Evolutionary conservation across 2,329 filamentous ascomycete genomes (phyloP), one percentile per base, ranked within the genome.

Genomic region (Zymoseptoria brevis): DNA sequence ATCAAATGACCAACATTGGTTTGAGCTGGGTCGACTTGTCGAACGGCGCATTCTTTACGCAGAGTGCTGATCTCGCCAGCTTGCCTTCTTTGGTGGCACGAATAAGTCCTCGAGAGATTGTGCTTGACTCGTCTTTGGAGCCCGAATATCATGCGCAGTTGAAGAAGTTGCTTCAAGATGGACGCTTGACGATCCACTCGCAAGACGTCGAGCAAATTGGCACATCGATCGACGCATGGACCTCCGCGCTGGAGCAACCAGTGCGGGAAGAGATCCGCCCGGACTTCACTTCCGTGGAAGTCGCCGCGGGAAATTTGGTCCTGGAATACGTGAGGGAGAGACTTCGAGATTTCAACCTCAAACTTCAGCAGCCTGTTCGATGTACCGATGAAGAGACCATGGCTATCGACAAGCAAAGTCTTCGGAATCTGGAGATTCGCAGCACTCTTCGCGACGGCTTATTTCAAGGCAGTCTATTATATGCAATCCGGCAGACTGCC

Each of bases 21-120:
- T 77, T 99, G 54, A 89, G 94, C 49, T 99, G 94, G 94, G 79
- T 97, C 53, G 94, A 99, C 74, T 77, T 97, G 24, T 96, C 94
- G 8, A 99, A 94, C 2, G 94, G 94, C 13, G 89, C 93, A 68
- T 99, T 99, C 75, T 90, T 86, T 69, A 96, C 91, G 0, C 91
- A 97, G 70, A 79, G 79, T 19, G 87, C 88, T 0, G 86, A 86
- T 19, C 75, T 92, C 7, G 78, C 83, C 54, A 85, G 86, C 57
- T 76, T 99, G 4, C 81, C 89, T n/a, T 90, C 92, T 8, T 85
- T 88, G 19, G 79, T 97, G 55, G 88, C 92, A 26, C 86, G 93
- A 24, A 87, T 97, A 63, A 84, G 85, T 19, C 91, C 94, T 1
- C 83, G 87, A 51, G 94, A 99, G 72, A 86, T 97, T 55, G 82